phyloP scores from a whole-genome alignment of 805 yeast genomes.

The Yarrowia yakushimensis region DNA sequence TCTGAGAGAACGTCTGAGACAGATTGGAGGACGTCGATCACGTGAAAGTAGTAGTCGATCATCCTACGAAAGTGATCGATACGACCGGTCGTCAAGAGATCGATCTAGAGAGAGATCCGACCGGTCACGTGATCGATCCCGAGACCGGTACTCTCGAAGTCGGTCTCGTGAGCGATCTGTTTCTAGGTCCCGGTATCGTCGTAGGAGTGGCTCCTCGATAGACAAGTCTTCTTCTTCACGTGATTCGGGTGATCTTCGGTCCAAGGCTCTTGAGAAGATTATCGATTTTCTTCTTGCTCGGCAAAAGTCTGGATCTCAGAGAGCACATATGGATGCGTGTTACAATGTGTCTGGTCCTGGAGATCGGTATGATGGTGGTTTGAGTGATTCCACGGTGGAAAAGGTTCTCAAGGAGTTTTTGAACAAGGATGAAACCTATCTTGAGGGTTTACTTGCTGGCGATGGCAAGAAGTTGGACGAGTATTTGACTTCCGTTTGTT shows the following conservation, averaged over 20 bases:
- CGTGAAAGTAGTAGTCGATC: too few relatives aligned
- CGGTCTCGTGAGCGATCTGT: background rate
- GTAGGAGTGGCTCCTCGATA: background rate
- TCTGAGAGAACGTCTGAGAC: background rate
- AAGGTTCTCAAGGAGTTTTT: conserved; percentile 8
- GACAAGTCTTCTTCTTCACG: background rate
- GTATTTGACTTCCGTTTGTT: background rate
- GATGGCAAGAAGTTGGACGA: background rate
- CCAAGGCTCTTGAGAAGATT: background rate
- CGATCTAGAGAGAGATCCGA: background rate
- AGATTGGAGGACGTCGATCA: too few relatives aligned
- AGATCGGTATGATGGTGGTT: background rate
- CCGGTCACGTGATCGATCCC: background rate
- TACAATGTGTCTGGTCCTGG: background rate
- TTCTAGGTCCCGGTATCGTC: background rate
- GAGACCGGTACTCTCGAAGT: background rate
- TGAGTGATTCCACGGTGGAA: background rate
- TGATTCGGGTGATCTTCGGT: background rate
- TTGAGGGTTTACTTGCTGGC: background rate
- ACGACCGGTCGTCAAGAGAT: background rate
- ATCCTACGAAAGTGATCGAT: background rate
- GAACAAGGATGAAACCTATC: background rate
- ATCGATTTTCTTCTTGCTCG: background rate
- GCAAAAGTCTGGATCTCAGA: background rate
- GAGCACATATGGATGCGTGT: conserved; percentile 1